Evolutionary conservation across 177 flowering plant genomes (phyloP).

Genomic region (Telopea speciosissima): DNA sequence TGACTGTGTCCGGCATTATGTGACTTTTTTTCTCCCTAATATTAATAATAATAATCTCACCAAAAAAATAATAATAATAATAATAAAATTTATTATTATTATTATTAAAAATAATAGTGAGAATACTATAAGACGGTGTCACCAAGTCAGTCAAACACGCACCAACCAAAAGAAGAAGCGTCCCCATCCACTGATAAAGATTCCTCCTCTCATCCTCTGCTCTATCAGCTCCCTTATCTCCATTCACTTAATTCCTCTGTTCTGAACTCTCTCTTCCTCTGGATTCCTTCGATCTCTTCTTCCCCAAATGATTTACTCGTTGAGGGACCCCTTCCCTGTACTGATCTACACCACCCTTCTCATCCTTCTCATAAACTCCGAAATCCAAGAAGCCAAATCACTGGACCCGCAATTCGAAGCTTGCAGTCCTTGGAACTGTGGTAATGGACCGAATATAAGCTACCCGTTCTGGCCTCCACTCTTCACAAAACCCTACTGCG

Average conservation of each 20-base stretch:
- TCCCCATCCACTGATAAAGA: neutral
- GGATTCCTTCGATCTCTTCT: neutral
- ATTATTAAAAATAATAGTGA: too few species aligned
- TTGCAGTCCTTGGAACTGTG: conserved; percentile 34
- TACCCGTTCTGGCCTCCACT: conserved; percentile 38
- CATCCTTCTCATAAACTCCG: conserved; percentile 15
- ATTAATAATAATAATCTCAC: too few species aligned
- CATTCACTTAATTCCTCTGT: too few species aligned
- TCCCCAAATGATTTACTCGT: neutral
- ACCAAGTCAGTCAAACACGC: too few species aligned
- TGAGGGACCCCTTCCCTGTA: neutral
- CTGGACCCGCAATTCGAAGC: conserved; percentile 25
- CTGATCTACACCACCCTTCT: neutral
- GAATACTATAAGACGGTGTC: too few species aligned
- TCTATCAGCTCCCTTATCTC: too few species aligned
- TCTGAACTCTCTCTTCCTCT: neutral
- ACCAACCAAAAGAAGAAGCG: too few species aligned
- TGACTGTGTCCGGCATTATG: too few species aligned
- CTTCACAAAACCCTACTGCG: conserved; percentile 31
- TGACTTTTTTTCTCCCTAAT: too few species aligned
- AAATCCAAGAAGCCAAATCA: conserved; percentile 11
- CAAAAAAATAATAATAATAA: too few species aligned
- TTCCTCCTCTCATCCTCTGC: too few species aligned
- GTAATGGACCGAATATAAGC: conserved; percentile 29
- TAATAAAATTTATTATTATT: too few species aligned